Evolutionary conservation across 805 yeast species (phyloP).

Genomic region (Yarrowia bubula): DNA sequence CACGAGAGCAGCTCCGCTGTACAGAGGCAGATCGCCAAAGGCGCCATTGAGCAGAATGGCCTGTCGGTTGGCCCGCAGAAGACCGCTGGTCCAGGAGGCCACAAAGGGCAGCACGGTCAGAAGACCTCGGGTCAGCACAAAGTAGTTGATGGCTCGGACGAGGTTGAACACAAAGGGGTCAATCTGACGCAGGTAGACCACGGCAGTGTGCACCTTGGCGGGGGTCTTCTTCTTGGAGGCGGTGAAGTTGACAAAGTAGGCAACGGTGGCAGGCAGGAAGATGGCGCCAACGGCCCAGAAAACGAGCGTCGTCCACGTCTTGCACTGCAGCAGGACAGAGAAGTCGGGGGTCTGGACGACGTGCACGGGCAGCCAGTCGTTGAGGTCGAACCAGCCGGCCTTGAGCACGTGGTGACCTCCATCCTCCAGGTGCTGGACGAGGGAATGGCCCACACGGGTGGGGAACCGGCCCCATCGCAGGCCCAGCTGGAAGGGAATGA

Average conservation of each 20-base stretch:
- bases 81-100: constrained; percentile 26
- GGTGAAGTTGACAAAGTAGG: constrained; percentile 41
- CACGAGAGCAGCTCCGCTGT: constrained; percentile 37
- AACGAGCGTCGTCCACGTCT: constrained; percentile 36
- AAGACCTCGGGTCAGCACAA: constrained; percentile 33
- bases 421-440: constrained; percentile 15
- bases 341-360: constrained; percentile 30
- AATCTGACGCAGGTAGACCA: constrained; percentile 36
- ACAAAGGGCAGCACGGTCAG: constrained; percentile 32
- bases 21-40: constrained; percentile 41
- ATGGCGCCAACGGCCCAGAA: constrained; percentile 34
- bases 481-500: constrained; percentile 26
- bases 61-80: constrained; percentile 27
- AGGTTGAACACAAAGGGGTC: constrained; percentile 59
- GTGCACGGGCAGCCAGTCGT: constrained; percentile 26
- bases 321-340: constrained; percentile 20
- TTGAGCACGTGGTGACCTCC: constrained; percentile 15
- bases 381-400: constrained; percentile 26
- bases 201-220: constrained; percentile 28
- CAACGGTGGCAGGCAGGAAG: constrained; percentile 35
- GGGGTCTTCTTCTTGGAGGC: constrained; percentile 27
- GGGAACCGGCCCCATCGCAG: constrained; percentile 27
- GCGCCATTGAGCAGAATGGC: constrained; percentile 31
- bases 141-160: constrained; percentile 46
- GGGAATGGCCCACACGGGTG: constrained; percentile 26